These are phyloP conservation scores for Fusarium nisikadoi DNA, from an alignment of 2,329 filamentous ascomycete species.

Conservation along the genomic window DNA sequence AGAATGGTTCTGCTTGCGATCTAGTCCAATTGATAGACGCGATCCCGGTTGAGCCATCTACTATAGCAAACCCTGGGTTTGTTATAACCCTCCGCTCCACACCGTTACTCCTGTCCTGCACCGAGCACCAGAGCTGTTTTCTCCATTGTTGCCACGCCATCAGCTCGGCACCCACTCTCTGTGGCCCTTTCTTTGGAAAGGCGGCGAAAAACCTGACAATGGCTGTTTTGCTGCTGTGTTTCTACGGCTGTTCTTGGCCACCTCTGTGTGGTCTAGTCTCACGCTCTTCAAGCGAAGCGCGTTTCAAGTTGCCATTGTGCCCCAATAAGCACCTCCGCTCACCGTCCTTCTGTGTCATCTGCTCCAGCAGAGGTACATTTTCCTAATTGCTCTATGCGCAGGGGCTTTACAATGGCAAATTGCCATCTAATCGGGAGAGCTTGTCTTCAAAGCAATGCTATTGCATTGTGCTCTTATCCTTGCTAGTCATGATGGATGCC, in stretches of 20 bases:
- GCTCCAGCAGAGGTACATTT: constrained; percentile 30
- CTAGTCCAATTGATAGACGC: constrained; percentile 37
- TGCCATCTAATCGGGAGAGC: constrained; percentile 38
- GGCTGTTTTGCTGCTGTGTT: constrained; percentile 28
- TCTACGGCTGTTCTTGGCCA: constrained; percentile 36
- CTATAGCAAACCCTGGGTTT: constrained; percentile 47
- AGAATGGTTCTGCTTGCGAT: constrained; percentile 42
- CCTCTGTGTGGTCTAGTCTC: constrained; percentile 40
- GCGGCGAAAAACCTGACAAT: constrained; percentile 32
- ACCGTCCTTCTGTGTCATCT: constrained; percentile 35
- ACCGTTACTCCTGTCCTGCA: constrained; percentile 38
- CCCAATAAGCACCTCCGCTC: constrained; percentile 41
- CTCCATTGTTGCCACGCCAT: constrained; percentile 43
- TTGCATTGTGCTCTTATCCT: constrained; percentile 37
- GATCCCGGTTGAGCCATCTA: constrained; percentile 43
- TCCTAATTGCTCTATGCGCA: constrained; percentile 33
- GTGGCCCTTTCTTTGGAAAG: constrained; percentile 27
- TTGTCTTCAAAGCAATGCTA: constrained; percentile 33
- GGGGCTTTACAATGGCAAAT: constrained; percentile 40
- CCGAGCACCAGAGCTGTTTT: constrained; percentile 40
- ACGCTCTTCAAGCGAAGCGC: constrained; percentile 42
- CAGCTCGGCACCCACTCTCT: constrained; percentile 34
- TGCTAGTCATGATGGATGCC: constrained; percentile 38
- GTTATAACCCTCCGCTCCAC: constrained; percentile 45
- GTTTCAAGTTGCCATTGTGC: constrained; percentile 41